phyloP scores from a whole-genome alignment of 139 green algal species.

The Micractinium sp. region DNA sequence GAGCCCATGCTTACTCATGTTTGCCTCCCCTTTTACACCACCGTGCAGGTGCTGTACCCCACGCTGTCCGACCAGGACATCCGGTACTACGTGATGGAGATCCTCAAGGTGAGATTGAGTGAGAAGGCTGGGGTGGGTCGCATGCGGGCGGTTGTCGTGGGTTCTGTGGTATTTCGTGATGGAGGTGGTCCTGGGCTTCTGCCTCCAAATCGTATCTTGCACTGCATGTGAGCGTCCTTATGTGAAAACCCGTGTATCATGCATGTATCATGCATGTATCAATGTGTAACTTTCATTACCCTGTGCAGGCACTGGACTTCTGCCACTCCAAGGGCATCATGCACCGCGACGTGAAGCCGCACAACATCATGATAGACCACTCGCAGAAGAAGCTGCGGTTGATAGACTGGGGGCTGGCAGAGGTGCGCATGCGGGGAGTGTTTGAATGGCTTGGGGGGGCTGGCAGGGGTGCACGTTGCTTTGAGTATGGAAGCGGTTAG shows the following conservation, averaged over 20 bases:
- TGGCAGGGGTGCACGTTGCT: too few species aligned
- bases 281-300: neutral
- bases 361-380: conserved; percentile 99
- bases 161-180: neutral
- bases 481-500: too few species aligned
- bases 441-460: too few species aligned
- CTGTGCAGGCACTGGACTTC: conserved; percentile 90
- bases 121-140: neutral
- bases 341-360: conserved; percentile 87
- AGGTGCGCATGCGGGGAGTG: conserved; percentile 47
- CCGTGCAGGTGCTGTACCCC: conserved; percentile 91
- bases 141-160: neutral
- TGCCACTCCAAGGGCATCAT: conserved; percentile 94
- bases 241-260: too few species aligned
- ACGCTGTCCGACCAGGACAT: conserved; percentile 97
- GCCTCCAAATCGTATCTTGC: conserved; percentile 93
- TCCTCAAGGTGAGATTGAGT: conserved; percentile 79
- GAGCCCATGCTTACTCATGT: neutral
- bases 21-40: neutral
- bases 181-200: conserved; percentile 96
- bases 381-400: conserved; percentile 88
- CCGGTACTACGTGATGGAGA: conserved; percentile 97
- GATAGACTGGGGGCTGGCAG: conserved; percentile 99
- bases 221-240: conserved; percentile 68
- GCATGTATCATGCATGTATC: conserved; percentile 81